Evolutionary conservation across 2,329 filamentous ascomycete species (phyloP), one percentile per base, ranked within the genome.

Genomic region (Scopulariopsis brevicaulis): DNA sequence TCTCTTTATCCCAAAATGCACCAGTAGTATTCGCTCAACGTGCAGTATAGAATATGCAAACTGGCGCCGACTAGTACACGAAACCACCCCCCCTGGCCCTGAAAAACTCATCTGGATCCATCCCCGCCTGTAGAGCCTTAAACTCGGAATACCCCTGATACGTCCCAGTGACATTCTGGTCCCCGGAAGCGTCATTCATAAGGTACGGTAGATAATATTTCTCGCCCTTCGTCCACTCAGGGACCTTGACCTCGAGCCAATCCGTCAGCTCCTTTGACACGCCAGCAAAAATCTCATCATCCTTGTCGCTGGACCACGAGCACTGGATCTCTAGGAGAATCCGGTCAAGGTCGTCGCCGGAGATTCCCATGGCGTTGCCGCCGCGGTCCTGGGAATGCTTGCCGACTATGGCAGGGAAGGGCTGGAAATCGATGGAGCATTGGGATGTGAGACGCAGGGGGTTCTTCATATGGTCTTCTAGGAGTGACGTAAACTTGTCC

Each of bases 181-280:
- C 68, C 22, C 61, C 63, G 62, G 65, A 66, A 1, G 69, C 69
- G 61, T 73, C 69, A 50, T 72, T 72, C 66, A 72, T 68, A 46
- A 70, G 68, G 1, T 65, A 59, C 11, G 66, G 65, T 20, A 65
- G 60, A 59, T 69, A 71, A 2, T 59, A 55, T 15, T 61, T 63
- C 40, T 59, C 59, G 20, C 53, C 57, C 48, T 53, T 56, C 6
- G 64, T 60, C 66, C 65, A 67, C 24, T 59, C 57, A 2, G 64
- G 62, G n/a, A 67, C 58, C 55, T 60, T 60, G 25, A 25, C 58
- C 25, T 63, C 64, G 11, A 64, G 46, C 63, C 63, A 65, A 12
- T 57, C 50, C 5, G 60, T 63, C 54, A 67, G 56, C 5, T 61
- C 57, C 24, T 61, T 57, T 4, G 62, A 60, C 8, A 59, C 46